Percentiles rank a stretch among this genome's conserved stretches.
phyloP scores from a whole-genome alignment of 1,284 basidiomycete species.

The Caloboletus inedulis region DNA sequence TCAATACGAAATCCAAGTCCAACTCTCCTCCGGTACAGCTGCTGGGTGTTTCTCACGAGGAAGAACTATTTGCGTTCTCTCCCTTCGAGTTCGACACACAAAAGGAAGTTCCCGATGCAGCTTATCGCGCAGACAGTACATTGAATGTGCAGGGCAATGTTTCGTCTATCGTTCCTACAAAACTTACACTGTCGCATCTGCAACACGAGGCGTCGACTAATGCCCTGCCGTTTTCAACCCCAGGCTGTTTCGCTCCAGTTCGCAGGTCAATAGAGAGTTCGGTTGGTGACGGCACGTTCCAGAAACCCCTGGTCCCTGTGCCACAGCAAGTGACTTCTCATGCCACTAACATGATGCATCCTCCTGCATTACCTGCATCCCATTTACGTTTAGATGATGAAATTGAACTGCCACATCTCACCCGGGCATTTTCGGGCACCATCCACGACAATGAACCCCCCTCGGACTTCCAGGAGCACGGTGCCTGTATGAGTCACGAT shows the following conservation, averaged over 20 bases:
- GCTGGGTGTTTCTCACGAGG: constrained; percentile 13
- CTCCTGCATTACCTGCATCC: constrained; percentile 6
- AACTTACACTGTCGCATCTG: not conserved
- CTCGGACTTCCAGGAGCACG: constrained; percentile 17
- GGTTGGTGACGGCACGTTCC: not conserved
- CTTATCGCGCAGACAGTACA: constrained; percentile 1
- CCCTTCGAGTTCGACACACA: constrained; percentile 22
- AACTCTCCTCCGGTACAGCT: constrained; percentile 1
- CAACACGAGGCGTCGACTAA: not conserved
- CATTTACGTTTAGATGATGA: constrained; percentile 22
- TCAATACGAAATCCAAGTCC: constrained; percentile 1
- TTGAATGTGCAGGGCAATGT: constrained; percentile 1
- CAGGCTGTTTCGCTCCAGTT: constrained; percentile 23
- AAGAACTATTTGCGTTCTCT: constrained; percentile 31
- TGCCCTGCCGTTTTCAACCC: constrained; percentile 28
- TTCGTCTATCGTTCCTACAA: not conserved
- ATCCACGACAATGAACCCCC: constrained; percentile 8
- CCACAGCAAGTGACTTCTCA: constrained; percentile 12
- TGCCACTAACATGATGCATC: constrained; percentile 13
- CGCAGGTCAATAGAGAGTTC: constrained; percentile 1
- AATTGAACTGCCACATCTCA: constrained; percentile 7
- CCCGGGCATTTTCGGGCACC: constrained; percentile 9
- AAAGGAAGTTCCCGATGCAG: constrained; percentile 1
- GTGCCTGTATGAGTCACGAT: constrained; percentile 1
- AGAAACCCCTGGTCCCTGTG: constrained; percentile 3